A percentile compares a stretch with the other conserved stretches of the same genome.
Evolutionary conservation across 2,329 filamentous ascomycete genomes (phyloP).

Genomic region (Aspergillus ruber): DNA sequence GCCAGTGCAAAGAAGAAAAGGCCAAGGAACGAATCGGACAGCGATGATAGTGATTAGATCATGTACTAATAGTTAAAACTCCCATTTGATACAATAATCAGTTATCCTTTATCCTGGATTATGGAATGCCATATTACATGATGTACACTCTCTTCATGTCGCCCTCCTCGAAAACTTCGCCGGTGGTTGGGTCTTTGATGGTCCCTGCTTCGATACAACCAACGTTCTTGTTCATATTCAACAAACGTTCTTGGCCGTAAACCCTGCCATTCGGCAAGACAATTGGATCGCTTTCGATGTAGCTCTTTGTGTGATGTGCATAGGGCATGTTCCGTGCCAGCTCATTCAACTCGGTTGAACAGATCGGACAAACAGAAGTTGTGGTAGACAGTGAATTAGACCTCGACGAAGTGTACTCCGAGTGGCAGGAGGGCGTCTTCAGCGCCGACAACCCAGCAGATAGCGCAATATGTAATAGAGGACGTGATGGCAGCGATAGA

Average conservation of each 20-base stretch:
- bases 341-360: slow-evolving; percentile 89
- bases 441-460: slow-evolving; percentile 87
- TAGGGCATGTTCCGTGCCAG: slow-evolving; percentile 85
- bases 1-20: slow-evolving; percentile 27
- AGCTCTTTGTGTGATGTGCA: slow-evolving; percentile 89
- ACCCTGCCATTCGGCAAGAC: slow-evolving; percentile 82
- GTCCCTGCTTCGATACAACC: slow-evolving; percentile 56
- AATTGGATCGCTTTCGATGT: slow-evolving; percentile 79
- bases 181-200: slow-evolving; percentile 73
- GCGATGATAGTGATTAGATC: slow-evolving; percentile 21
- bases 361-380: slow-evolving; percentile 85
- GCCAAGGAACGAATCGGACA: slow-evolving; percentile 25
- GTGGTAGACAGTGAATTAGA: slow-evolving; percentile 51
- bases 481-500: slow-evolving; percentile 71
- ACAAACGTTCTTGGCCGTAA: slow-evolving; percentile 69
- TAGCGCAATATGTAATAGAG: slow-evolving; percentile 83
- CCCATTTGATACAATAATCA: background rate
- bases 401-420: slow-evolving; percentile 52
- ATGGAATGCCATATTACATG: slow-evolving; percentile 45
- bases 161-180: slow-evolving; percentile 56
- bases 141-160: slow-evolving; percentile 86
- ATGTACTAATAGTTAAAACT: background rate
- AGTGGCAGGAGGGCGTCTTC: slow-evolving; percentile 91
- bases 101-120: background rate
- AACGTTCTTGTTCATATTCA: slow-evolving; percentile 72